Conservation (phyloP, 2,329 filamentous ascomycete genomes). For the Fusarium tuaranense region DNA sequence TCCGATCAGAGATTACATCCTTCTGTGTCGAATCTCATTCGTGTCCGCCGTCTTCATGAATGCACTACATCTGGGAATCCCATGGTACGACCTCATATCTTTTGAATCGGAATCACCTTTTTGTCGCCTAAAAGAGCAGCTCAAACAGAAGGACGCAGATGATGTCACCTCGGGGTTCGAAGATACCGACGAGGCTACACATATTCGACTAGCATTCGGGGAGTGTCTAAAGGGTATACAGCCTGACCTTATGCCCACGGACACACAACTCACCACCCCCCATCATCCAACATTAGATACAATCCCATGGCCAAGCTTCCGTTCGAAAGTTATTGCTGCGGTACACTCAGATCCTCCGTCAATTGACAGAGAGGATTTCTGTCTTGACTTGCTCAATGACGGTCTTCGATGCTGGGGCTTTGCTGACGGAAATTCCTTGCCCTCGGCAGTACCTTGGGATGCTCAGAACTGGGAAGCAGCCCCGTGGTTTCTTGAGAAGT, state of each 20-base stretch:
- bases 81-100: not conserved
- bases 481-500: constrained; percentile 21
- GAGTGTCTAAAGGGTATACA: not conserved
- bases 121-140: not conserved
- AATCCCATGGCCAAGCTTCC: not conserved
- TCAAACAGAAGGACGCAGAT: not conserved
- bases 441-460: constrained; percentile 13
- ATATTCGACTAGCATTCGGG: not conserved
- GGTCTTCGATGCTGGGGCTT: constrained; percentile 1
- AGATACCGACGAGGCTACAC: not conserved
- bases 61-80: not conserved
- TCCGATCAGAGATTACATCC: not conserved
- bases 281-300: not conserved
- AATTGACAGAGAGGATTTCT: not conserved
- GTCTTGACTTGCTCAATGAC: not conserved
- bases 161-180: not conserved
- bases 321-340: not conserved
- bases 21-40: not conserved
- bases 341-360: not conserved
- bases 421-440: not conserved
- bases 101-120: not conserved
- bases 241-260: not conserved
- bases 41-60: not conserved
- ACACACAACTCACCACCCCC: not conserved
- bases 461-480: constrained; percentile 23